These are phyloP conservation scores for Rhizophora apiculata DNA, from an alignment of 345 rosid species.

Conservation along the genomic window DNA sequence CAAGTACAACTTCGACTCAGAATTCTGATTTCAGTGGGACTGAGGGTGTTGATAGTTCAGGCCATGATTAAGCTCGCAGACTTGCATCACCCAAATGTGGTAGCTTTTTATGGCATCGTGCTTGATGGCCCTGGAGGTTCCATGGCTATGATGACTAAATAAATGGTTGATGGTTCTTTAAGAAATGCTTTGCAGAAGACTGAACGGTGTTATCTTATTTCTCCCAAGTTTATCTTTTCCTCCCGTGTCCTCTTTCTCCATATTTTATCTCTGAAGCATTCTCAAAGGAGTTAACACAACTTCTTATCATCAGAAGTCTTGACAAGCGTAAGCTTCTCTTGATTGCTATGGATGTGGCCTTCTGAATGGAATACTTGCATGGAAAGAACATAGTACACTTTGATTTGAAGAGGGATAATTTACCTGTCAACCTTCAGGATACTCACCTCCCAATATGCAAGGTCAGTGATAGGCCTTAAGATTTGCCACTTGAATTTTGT, in stretches of 20 bases:
- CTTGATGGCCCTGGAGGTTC: conserved; percentile 69
- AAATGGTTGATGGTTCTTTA: conserved; percentile 67
- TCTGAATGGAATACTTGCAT: conserved; percentile 50
- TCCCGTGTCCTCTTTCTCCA: too few species aligned
- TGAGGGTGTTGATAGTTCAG: conserved; percentile 35
- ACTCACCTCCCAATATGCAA: conserved; percentile 46
- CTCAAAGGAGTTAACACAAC: too few species aligned
- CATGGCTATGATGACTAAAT: conserved; percentile 70
- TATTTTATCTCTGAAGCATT: too few species aligned
- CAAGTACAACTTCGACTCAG: conserved; percentile 61
- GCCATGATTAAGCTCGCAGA: conserved; percentile 72
- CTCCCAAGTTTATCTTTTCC: too few species aligned
- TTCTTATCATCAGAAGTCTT: neutral
- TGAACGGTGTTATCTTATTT: conserved; percentile 35
- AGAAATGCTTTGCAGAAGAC: conserved; percentile 58
- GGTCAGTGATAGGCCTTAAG: conserved; percentile 19
- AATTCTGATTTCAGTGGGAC: conserved; percentile 58
- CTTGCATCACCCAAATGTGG: conserved; percentile 76
- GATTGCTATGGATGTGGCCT: conserved; percentile 45
- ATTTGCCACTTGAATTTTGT: neutral
- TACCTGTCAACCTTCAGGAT: conserved; percentile 41
- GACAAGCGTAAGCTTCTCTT: neutral
- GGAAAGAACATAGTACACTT: conserved; percentile 44
- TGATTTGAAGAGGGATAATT: conserved; percentile 43
- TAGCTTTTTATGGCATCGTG: conserved; percentile 72